A percentile compares a stretch with the other conserved stretches of the same genome.
These are phyloP conservation scores for Fusarium lyarnte DNA, from an alignment of 2,329 filamentous ascomycete genomes.

Conservation along the genomic window DNA sequence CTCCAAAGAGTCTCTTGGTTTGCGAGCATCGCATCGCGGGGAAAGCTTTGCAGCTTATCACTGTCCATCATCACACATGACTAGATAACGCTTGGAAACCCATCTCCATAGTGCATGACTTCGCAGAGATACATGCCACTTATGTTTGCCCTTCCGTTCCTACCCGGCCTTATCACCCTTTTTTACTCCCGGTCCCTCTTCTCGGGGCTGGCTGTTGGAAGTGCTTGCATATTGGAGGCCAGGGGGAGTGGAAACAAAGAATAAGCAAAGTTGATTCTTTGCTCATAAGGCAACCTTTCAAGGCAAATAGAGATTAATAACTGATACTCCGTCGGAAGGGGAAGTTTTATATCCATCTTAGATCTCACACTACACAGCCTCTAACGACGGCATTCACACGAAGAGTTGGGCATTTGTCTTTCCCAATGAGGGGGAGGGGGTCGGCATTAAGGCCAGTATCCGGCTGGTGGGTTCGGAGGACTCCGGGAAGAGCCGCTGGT, in stretches of 20 bases:
- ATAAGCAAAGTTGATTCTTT: background rate
- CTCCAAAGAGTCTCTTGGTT: background rate
- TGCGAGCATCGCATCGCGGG: constrained; percentile 9
- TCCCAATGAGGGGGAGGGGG: constrained; percentile 10
- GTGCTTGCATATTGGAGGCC: constrained; percentile 19
- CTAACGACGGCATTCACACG: background rate
- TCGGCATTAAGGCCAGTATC: constrained; percentile 17
- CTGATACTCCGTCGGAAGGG: background rate
- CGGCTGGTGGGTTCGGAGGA: constrained; percentile 26
- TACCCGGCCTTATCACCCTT: constrained; percentile 16
- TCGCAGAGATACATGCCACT: constrained; percentile 1
- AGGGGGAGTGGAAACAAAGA: background rate
- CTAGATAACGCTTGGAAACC: constrained; percentile 10
- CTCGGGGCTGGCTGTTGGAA: constrained; percentile 21
- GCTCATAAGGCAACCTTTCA: background rate
- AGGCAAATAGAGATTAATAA: background rate
- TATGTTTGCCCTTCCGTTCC: constrained; percentile 17
- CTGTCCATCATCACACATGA: constrained; percentile 15
- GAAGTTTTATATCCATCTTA: background rate
- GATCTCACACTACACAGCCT: background rate
- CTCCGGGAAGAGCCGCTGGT: constrained; percentile 39
- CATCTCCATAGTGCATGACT: background rate
- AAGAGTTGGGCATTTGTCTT: background rate
- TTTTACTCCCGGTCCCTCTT: constrained; percentile 10
- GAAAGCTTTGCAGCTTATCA: constrained; percentile 4